These are phyloP conservation scores for Trematosphaeria pertusa DNA, from an alignment of 2,329 filamentous ascomycete species.

Conservation along the genomic window DNA sequence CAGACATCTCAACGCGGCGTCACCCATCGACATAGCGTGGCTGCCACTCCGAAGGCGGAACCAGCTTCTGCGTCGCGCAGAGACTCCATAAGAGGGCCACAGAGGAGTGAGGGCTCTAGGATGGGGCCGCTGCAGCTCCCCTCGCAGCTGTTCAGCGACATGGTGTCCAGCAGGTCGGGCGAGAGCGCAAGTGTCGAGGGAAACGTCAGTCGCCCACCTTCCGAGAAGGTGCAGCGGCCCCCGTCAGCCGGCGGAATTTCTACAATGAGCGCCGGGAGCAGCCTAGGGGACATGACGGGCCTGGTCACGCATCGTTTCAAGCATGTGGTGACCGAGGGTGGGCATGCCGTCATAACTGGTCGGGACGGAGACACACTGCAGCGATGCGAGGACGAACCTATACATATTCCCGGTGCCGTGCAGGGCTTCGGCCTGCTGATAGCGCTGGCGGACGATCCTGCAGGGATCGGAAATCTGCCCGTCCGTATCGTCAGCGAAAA, in stretches of 20 bases:
- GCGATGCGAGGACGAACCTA: conserved; percentile 88
- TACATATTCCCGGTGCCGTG: conserved; percentile 82
- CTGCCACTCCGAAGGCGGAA: conserved; percentile 14
- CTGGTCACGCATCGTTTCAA: conserved; percentile 78
- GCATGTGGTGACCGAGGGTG: conserved; percentile 76
- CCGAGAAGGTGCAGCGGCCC: conserved; percentile 27
- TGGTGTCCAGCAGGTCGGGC: conserved; percentile 34
- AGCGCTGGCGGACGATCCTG: conserved; percentile 73
- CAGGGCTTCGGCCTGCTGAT: conserved; percentile 82
- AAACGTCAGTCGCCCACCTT: conserved; percentile 28
- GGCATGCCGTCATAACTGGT: conserved; percentile 84
- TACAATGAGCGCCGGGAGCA: conserved; percentile 42
- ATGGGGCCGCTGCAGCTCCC: conserved; percentile 25
- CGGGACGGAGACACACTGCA: conserved; percentile 74
- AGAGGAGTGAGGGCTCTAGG: conserved; percentile 16
- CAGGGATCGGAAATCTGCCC: conserved; percentile 65
- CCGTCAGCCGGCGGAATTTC: conserved; percentile 39
- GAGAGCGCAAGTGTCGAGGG: conserved; percentile 30
- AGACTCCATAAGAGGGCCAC: conserved; percentile 3
- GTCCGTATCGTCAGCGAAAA: conserved; percentile 85
- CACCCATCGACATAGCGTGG: conserved; percentile 8
- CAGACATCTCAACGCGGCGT: conserved; percentile 28
- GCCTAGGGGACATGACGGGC: conserved; percentile 51
- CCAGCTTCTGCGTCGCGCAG: conserved; percentile 9
- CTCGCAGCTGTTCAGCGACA: conserved; percentile 46